These are phyloP conservation scores for Cardamine chenopodiifolia DNA, from an alignment of 345 rosid genomes.

Conservation along the genomic window DNA sequence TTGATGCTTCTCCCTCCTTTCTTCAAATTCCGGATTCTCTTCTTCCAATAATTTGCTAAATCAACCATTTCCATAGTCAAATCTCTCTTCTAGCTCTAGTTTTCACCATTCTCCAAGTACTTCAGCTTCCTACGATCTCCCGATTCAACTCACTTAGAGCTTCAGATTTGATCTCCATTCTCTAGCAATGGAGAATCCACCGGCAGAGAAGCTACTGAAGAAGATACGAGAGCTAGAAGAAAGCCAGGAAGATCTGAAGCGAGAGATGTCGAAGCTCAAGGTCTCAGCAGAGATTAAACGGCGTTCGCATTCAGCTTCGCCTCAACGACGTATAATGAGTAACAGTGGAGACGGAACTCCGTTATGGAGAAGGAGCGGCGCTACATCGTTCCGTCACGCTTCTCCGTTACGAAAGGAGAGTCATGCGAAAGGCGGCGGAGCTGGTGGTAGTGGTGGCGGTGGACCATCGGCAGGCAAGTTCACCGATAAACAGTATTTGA, in stretches of 20 bases:
- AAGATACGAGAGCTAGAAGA: conserved; percentile 89
- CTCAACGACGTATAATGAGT: conserved; percentile 56
- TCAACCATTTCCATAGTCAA: neutral
- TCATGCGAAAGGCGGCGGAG: conserved; percentile 37
- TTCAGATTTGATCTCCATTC: conserved; percentile 35
- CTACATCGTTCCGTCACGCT: conserved; percentile 74
- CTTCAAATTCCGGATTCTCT: conserved; percentile 3
- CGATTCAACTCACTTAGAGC: conserved; percentile 15
- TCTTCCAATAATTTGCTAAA: neutral
- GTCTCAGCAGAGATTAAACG: conserved; percentile 46
- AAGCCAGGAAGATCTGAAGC: conserved; percentile 76
- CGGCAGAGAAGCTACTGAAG: conserved; percentile 73
- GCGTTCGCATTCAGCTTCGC: conserved; percentile 88
- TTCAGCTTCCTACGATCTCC: neutral
- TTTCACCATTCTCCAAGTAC: neutral
- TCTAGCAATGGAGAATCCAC: conserved; percentile 59
- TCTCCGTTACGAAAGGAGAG: conserved; percentile 90
- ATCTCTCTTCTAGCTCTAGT: neutral
- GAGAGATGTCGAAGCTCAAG: conserved; percentile 75
- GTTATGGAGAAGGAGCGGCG: conserved; percentile 55
- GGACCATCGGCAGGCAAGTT: conserved; percentile 70
- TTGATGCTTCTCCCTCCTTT: neutral
- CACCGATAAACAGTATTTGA: conserved; percentile 80
- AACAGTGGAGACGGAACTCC: conserved; percentile 43
- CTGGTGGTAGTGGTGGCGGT: neutral